Conservation (phyloP, 2,329 filamentous ascomycete species). For the Colletotrichum sp. region DNA sequence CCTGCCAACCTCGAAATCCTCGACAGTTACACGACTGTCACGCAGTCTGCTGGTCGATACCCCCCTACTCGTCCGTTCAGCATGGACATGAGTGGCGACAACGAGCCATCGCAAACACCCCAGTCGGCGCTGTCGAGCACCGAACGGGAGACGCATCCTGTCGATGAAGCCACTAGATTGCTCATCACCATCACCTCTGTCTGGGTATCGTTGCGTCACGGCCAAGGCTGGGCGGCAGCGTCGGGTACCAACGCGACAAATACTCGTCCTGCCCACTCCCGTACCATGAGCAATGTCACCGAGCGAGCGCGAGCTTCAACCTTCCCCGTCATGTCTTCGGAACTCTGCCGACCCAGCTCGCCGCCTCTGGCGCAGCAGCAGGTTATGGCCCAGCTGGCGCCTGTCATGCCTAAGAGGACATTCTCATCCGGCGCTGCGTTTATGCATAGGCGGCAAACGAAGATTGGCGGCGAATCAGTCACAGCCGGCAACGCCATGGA, state of each 20-base stretch:
- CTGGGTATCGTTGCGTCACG: conserved; percentile 27
- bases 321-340: background rate
- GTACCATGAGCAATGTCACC: background rate
- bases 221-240: conserved; percentile 21
- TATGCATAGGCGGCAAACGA: conserved; percentile 25
- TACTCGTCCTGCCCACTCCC: background rate
- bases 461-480: conserved; percentile 11
- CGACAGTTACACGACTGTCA: conserved; percentile 68
- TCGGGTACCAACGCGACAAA: background rate
- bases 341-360: background rate
- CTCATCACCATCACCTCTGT: conserved; percentile 28
- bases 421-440: conserved; percentile 28
- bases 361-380: conserved; percentile 6
- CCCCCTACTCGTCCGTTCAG: conserved; percentile 47
- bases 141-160: conserved; percentile 19
- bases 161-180: conserved; percentile 25
- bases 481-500: background rate
- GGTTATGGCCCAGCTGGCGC: background rate
- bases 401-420: conserved; percentile 18
- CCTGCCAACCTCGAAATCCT: conserved; percentile 70
- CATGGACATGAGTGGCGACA: conserved; percentile 16
- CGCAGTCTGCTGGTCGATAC: conserved; percentile 51
- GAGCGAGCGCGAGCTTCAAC: conserved; percentile 13
- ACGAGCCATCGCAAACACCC: background rate
- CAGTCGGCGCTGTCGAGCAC: background rate